phyloP scores from a whole-genome alignment of 1,139 yeast genomes.

The Geotrichum aggregatum region DNA sequence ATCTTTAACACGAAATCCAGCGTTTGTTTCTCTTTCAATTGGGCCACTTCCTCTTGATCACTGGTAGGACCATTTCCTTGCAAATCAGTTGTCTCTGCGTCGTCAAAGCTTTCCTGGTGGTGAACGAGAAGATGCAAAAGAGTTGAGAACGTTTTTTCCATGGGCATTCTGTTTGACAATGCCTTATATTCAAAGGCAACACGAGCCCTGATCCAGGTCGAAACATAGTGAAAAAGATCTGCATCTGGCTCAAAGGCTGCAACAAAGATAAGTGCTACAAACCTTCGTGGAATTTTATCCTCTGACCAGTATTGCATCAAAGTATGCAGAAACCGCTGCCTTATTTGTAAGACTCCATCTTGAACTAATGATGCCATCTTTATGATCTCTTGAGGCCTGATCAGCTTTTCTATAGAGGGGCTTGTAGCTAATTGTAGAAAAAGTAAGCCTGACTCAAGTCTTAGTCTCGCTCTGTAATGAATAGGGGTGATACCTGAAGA shows the following conservation, averaged over 20 bases:
- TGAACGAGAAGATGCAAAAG: slow-evolving; percentile 70
- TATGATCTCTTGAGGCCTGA: slow-evolving; percentile 51
- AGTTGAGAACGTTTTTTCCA: slow-evolving; percentile 63
- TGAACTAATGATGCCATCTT: slow-evolving; percentile 59
- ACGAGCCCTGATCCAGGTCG: slow-evolving; percentile 71
- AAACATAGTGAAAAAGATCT: slow-evolving; percentile 48
- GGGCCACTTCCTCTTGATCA: slow-evolving; percentile 29
- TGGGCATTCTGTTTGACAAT: slow-evolving; percentile 33
- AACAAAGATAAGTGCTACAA: slow-evolving; percentile 64
- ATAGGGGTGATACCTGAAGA: slow-evolving; percentile 61
- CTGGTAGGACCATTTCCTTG: slow-evolving; percentile 23
- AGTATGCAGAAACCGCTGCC: slow-evolving; percentile 50
- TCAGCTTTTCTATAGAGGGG: slow-evolving; percentile 50
- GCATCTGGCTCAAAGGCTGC: slow-evolving; percentile 69
- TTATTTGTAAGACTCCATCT: slow-evolving; percentile 59
- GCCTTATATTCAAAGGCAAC: slow-evolving; percentile 35
- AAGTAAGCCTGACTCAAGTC: slow-evolving; percentile 65
- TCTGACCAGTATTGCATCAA: slow-evolving; percentile 53
- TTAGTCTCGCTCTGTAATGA: slow-evolving; percentile 54
- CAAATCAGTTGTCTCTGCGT: slow-evolving; percentile 34
- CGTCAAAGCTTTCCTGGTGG: slow-evolving; percentile 60
- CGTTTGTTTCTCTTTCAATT: slow-evolving; percentile 8
- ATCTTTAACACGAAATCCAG: slow-evolving; percentile 25
- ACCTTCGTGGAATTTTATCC: slow-evolving; percentile 58
- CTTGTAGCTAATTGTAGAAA: slow-evolving; percentile 61